These are phyloP conservation scores for Pythium scleroteichum DNA, from an alignment of 352 stramenopile genomes.

Conservation along the genomic window DNA sequence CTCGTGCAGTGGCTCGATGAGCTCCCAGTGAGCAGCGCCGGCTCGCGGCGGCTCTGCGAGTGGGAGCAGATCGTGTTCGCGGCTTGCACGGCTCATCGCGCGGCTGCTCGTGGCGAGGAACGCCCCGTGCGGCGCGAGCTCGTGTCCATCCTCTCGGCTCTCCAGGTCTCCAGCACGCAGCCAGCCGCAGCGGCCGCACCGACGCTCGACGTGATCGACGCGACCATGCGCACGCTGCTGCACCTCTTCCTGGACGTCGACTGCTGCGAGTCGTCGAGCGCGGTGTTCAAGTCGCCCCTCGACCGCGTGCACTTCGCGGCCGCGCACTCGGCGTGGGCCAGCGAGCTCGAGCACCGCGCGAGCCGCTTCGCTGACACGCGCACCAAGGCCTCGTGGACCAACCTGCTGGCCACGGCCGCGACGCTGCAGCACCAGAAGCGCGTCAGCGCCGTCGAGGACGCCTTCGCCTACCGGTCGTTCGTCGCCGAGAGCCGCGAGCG, in stretches of 20 bases:
- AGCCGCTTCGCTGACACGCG: slow-evolving; percentile 1
- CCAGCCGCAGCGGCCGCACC: background rate
- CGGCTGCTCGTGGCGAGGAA: background rate
- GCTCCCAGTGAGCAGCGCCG: background rate
- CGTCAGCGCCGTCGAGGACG: background rate
- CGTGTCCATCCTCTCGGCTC: slow-evolving; percentile 4
- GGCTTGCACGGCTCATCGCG: background rate
- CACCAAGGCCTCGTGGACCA: slow-evolving; percentile 2
- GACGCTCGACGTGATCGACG: slow-evolving; percentile 3
- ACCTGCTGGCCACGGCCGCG: background rate
- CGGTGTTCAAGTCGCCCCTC: background rate
- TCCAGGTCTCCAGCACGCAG: slow-evolving; percentile 1
- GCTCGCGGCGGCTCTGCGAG: background rate
- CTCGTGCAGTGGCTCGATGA: slow-evolving; percentile 9
- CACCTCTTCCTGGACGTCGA: slow-evolving; percentile 7
- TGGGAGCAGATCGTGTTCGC: slow-evolving; percentile 11
- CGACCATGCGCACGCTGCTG: slow-evolving; percentile 3
- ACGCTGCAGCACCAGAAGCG: background rate
- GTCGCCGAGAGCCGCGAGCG: slow-evolving; percentile 7
- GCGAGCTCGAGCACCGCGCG: slow-evolving; percentile 1
- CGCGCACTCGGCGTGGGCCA: background rate
- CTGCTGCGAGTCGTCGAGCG: background rate
- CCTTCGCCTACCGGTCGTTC: slow-evolving; percentile 8
- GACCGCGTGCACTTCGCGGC: background rate
- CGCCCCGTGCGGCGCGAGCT: background rate